Evolutionary conservation across 345 rosid species (phyloP).

Genomic region (Populus tremula): DNA sequence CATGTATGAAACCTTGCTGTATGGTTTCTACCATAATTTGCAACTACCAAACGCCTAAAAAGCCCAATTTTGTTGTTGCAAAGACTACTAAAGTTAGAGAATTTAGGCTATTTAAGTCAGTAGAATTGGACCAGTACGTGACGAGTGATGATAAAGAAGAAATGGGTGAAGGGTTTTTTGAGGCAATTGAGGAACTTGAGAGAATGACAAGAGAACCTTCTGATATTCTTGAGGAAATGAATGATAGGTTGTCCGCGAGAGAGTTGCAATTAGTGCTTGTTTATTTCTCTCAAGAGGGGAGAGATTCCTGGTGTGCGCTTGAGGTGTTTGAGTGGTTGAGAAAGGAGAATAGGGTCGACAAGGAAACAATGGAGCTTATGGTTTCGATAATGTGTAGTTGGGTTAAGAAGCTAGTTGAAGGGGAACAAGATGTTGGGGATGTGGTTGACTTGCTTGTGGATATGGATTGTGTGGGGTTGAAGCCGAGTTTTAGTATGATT

Average conservation of each 20-base stretch:
- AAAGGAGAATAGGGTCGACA: slow-evolving; percentile 75
- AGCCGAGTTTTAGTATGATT: slow-evolving; percentile 84
- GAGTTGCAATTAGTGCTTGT: slow-evolving; percentile 80
- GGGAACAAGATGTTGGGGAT: slow-evolving; percentile 53
- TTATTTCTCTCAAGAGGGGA: slow-evolving; percentile 90
- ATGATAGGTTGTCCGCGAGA: slow-evolving; percentile 65
- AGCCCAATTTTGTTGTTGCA: slow-evolving; percentile 20
- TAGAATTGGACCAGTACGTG: slow-evolving; percentile 59
- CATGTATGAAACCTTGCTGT: slow-evolving; percentile 16
- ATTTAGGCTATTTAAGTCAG: slow-evolving; percentile 44
- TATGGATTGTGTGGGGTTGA: slow-evolving; percentile 89
- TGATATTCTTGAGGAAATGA: slow-evolving; percentile 85
- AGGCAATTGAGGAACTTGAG: slow-evolving; percentile 85
- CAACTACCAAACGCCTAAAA: slow-evolving; percentile 30
- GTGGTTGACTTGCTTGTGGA: slow-evolving; percentile 76
- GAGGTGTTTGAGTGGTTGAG: slow-evolving; percentile 93
- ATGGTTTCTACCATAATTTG: slow-evolving; percentile 24
- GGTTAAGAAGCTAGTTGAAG: slow-evolving; percentile 72
- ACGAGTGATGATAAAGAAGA: slow-evolving; percentile 71
- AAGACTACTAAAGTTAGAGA: slow-evolving; percentile 29
- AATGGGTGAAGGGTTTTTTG: slow-evolving; percentile 77
- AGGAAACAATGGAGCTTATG: slow-evolving; percentile 93
- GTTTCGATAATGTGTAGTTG: slow-evolving; percentile 87
- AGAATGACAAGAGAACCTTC: slow-evolving; percentile 89
- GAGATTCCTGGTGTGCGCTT: slow-evolving; percentile 94